Evolutionary conservation across 2,329 filamentous ascomycete species (phyloP), one percentile per base, ranked within the genome.

Genomic region (Xylaria sp.): DNA sequence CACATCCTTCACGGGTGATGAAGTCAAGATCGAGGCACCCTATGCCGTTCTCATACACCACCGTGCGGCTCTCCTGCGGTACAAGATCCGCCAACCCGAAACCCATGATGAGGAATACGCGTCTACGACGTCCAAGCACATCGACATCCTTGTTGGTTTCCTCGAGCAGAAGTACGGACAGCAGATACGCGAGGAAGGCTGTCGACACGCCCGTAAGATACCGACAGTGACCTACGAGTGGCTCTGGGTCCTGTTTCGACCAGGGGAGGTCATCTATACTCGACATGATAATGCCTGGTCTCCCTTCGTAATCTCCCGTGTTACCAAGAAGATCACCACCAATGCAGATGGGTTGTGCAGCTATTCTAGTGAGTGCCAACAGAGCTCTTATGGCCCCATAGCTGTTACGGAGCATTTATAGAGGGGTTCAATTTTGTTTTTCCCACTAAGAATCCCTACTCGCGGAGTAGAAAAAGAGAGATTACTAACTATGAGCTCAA

Each of bases 11-110:
- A 74, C 78, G 0, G 80, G 74, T 50, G 78, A 81, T 7, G 75
- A 65, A n/a, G 76, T 84, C 63, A 75, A 73, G 31, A 79, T 87
- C 69, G 78, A 78, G 20, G 81, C 82, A 3, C 86, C 86, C 1
- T 87, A 86, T 72, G 76, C 77, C 6, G 77, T 84, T n/a, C 78
- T 88, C 15, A 79, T 84, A 54, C 85, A 87, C 67, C 82, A 86
- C 71, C 79, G 79, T 13, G 73, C 76, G 2, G 83, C 82, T 25
- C 79, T 88, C 9, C 78, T 78, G 7, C 69, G 65, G 4, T 85
- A 84, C 80, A 82, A 80, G 59, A 69, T 77, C 62, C 76, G 80
- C 18, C 84, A 86, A 72, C 83, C 83, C 0, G 70, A 70, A 1
- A 74, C 69, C 2, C 85, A 87, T 69, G 77, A 79, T 55, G 73